Conservation (phyloP, 2,329 filamentous ascomycete genomes). For the Ilyonectria sp. region DNA sequence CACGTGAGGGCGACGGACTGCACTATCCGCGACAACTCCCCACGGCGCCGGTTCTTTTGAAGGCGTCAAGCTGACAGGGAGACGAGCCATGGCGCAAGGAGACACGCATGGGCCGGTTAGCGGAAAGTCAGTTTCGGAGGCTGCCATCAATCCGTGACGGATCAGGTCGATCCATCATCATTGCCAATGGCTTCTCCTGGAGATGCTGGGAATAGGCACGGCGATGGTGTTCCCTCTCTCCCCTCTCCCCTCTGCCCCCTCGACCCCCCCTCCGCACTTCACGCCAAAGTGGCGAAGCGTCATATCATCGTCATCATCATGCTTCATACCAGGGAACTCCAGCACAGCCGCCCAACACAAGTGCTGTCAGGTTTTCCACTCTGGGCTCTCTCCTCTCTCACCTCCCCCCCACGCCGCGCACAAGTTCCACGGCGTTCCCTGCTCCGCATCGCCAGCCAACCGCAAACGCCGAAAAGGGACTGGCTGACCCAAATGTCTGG, state of each 20-base stretch:
- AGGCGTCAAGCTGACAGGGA: conserved; percentile 3
- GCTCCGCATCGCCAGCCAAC: conserved; percentile 10
- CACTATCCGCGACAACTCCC: conserved; percentile 33
- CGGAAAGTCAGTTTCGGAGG: conserved; percentile 13
- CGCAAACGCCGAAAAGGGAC: conserved; percentile 15
- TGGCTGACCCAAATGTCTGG: conserved; percentile 28
- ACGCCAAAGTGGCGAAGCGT: conserved; percentile 21
- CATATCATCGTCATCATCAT: conserved; percentile 18
- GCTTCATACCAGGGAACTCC: neutral
- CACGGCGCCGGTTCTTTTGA: conserved; percentile 12
- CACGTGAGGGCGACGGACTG: conserved; percentile 44
- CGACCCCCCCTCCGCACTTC: neutral
- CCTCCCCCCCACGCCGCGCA: conserved; percentile 14
- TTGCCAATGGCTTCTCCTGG: conserved; percentile 19
- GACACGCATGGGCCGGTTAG: conserved; percentile 15
- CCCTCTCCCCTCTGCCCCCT: neutral
- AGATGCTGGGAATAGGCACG: conserved; percentile 12
- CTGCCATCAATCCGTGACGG: conserved; percentile 8
- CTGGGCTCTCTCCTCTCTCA: neutral
- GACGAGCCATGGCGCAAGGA: neutral
- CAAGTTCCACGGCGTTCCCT: conserved; percentile 14
- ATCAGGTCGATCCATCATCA: conserved; percentile 17
- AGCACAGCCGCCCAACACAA: neutral
- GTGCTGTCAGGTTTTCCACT: neutral
- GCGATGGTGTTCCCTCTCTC: neutral